These are phyloP conservation scores for Suillus sp. DNA, from an alignment of 768 basidiomycete species.

Conservation along the genomic window DNA sequence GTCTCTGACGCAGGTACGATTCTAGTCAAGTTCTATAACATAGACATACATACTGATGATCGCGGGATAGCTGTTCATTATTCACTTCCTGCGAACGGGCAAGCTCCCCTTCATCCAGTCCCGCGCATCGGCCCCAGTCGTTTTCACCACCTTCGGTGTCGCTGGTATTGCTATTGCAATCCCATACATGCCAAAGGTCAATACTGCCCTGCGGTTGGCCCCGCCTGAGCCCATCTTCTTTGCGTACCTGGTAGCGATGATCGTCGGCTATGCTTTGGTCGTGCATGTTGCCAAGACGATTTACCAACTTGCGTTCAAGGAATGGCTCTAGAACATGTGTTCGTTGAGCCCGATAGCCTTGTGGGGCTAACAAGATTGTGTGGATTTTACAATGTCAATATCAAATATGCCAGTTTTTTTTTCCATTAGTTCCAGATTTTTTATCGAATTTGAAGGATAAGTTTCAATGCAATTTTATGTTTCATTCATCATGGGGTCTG, in stretches of 20 bases:
- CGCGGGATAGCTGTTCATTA: slow-evolving; percentile 32
- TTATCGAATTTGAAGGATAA: neutral
- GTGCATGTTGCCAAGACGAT: slow-evolving; percentile 31
- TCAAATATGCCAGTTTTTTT: neutral
- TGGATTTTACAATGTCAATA: neutral
- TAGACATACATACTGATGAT: neutral
- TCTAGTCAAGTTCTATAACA: neutral
- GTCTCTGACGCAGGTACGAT: slow-evolving; percentile 37
- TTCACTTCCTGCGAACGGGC: slow-evolving; percentile 34
- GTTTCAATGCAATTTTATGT: neutral
- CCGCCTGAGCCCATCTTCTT: slow-evolving; percentile 34
- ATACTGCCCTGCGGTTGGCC: slow-evolving; percentile 28
- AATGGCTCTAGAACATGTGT: slow-evolving; percentile 28
- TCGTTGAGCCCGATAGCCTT: neutral
- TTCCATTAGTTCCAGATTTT: neutral
- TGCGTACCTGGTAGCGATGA: slow-evolving; percentile 25
- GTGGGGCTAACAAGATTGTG: no score
- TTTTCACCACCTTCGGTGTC: slow-evolving; percentile 33
- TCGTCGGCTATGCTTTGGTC: slow-evolving; percentile 27
- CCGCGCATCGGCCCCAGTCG: slow-evolving; percentile 30
- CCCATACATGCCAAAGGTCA: slow-evolving; percentile 35
- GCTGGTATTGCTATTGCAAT: slow-evolving; percentile 36
- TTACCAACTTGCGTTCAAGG: slow-evolving; percentile 31
- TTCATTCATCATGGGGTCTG: neutral
- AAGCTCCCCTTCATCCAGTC: slow-evolving; percentile 36